These are phyloP conservation scores for Stromatinia cepivora DNA, from an alignment of 2,329 filamentous ascomycete genomes.

Conservation along the genomic window DNA sequence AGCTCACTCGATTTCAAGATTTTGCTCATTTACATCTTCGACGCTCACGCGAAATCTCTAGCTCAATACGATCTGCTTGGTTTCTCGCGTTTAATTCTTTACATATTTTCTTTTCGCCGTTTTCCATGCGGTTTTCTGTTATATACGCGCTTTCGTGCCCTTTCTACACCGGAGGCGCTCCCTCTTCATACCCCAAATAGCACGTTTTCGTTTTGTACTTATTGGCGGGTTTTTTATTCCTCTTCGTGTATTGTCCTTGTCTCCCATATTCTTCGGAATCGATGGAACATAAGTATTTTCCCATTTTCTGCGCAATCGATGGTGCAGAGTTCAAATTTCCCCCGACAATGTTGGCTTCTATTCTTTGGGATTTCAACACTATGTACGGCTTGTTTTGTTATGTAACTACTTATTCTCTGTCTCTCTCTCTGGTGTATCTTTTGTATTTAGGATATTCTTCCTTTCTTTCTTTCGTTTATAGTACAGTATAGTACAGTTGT, in stretches of 20 bases:
- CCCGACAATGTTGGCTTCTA: background rate
- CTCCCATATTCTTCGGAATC: background rate
- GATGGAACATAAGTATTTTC: background rate
- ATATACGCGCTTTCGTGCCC: background rate
- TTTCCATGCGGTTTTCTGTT: background rate
- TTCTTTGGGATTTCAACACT: background rate
- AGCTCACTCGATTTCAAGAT: background rate
- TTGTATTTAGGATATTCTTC: background rate
- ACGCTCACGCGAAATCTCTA: slow-evolving; percentile 18
- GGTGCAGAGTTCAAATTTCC: background rate
- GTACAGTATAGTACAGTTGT: background rate
- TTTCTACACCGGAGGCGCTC: too few species aligned
- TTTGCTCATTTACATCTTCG: slow-evolving; percentile 17
- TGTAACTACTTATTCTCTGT: background rate
- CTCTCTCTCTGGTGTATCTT: slow-evolving; percentile 25
- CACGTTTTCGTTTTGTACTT: slow-evolving; percentile 16
- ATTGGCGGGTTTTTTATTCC: background rate
- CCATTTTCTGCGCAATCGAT: background rate
- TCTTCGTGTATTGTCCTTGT: background rate
- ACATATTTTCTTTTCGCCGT: background rate
- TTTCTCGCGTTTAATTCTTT: background rate
- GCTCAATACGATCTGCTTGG: slow-evolving; percentile 4
- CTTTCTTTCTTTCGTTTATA: background rate
- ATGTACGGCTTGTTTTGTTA: slow-evolving; percentile 16
- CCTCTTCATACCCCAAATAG: slow-evolving; percentile 11